Conservation (phyloP, 345 rosid species). For the Geranium rotundifolium region DNA sequence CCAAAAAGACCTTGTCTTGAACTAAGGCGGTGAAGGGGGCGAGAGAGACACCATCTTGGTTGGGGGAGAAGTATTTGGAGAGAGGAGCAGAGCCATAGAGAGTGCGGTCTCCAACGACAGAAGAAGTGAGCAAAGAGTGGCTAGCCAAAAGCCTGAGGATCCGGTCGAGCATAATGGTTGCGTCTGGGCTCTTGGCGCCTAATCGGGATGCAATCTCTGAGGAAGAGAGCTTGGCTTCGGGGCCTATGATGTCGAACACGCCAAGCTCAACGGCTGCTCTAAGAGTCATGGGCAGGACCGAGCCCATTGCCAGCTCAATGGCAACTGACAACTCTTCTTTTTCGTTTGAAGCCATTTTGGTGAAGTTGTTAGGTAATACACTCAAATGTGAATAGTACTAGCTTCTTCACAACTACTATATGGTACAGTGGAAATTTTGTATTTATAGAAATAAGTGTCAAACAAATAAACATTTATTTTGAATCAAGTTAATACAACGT, state of each 20-base stretch:
- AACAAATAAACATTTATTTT: no score
- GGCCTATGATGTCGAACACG: conserved; percentile 4
- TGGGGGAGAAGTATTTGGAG: conserved; percentile 19
- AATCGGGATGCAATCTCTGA: conserved; percentile 1
- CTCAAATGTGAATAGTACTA: no score
- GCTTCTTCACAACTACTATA: no score
- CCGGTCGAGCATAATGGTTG: not conserved
- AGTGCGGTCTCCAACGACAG: conserved; percentile 1
- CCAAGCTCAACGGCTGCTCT: conserved; percentile 1
- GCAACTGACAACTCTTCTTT: no score
- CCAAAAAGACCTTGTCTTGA: conserved; percentile 15
- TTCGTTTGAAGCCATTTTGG: no score
- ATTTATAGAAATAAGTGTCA: no score
- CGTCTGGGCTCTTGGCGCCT: not conserved
- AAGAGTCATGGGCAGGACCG: no score
- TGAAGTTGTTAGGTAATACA: no score
- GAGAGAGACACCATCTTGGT: conserved; percentile 18
- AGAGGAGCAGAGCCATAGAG: conserved; percentile 25
- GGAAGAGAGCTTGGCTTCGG: not conserved
- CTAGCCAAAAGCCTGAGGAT: conserved; percentile 7
- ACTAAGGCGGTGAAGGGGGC: conserved; percentile 8
- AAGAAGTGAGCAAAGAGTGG: conserved; percentile 21
- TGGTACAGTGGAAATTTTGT: no score
- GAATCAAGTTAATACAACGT: no score
- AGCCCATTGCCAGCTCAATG: no score